phyloP scores from a whole-genome alignment of 257 asterid species.

The Plantago elongata region DNA sequence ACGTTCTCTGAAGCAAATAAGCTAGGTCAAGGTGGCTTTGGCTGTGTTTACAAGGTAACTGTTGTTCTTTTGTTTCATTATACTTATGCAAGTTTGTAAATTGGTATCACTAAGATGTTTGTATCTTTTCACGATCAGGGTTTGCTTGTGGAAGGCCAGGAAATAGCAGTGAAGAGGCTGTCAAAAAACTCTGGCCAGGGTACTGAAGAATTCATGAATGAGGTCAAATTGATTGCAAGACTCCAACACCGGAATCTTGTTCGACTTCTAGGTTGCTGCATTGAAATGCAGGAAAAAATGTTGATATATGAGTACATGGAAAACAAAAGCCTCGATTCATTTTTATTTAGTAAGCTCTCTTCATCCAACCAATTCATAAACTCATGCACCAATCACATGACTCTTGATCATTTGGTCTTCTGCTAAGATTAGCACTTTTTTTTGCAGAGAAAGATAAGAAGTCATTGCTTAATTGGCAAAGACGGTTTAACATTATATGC shows the following conservation, averaged over 20 bases:
- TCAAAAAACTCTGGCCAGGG: conserved; percentile 68
- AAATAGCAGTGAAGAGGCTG: conserved; percentile 68
- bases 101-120: neutral
- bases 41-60: conserved; percentile 75
- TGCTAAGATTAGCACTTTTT: neutral
- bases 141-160: conserved; percentile 44
- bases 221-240: conserved; percentile 60
- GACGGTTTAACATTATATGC: conserved; percentile 58
- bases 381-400: neutral
- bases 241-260: conserved; percentile 72
- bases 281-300: conserved; percentile 68
- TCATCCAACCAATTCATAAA: neutral
- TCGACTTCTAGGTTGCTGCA: conserved; percentile 65
- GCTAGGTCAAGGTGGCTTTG: conserved; percentile 91
- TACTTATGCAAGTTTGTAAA: neutral
- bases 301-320: conserved; percentile 73
- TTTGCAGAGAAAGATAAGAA: conserved; percentile 44
- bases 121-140: conserved; percentile 32
- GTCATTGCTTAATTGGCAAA: conserved; percentile 51
- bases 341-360: conserved; percentile 49
- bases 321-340: conserved; percentile 61
- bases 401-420: neutral
- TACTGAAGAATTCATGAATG: conserved; percentile 65
- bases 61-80: neutral
- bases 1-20: conserved; percentile 53